Base-by-base conservation (phyloP, 768 basidiomycete genomes). In the Suillus plorans region DNA sequence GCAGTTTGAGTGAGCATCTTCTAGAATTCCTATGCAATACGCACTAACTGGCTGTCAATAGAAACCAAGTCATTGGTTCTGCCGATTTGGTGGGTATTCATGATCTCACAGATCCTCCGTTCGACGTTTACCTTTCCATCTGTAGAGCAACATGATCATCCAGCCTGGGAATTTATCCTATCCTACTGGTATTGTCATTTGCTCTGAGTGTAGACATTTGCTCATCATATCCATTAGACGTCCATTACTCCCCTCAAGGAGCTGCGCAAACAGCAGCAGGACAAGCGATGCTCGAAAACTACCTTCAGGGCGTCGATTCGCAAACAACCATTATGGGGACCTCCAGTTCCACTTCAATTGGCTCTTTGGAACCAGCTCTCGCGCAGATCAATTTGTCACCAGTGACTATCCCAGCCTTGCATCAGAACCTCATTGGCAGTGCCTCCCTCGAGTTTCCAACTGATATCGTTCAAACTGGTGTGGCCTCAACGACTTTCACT, bases 391-490 rank as follows among this genome's bases (percentile, higher is more conserved):
- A 76, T 36, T 75, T 91, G 25, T 80, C 82, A 5, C 86, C 88
- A 3, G 86, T 89, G 37, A 82, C 79, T 37, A 89, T 92, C 50
- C 89, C 89, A 4, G 85, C 87, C 1, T 70, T 90, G 57, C 82
- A 87, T 58, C 81, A 84, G 65, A 89, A 85, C 66, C 75, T 92
- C 66, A 86, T 92, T 66, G 78, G 76, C 56, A 80, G 79, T 31
- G 82, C 85, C 1, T 80, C 83, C 1, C 77, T 92, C 39, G 77
- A 80, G 25, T 88, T 92, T 78, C 89, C 89, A 2, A 75, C 77
- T 13, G 76, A 91, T 68, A 87, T 91, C 53, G 85, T 82, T 20
- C 75, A 81, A 67, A 90, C 85, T 1, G 87, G 86, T 14, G 72
- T 88, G 22, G 88, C 88, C 2, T 79, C 80, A n/a, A 78, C 84